Conservation (phyloP, 2,329 filamentous ascomycete genomes). For the Grosmannia serpens region DNA sequence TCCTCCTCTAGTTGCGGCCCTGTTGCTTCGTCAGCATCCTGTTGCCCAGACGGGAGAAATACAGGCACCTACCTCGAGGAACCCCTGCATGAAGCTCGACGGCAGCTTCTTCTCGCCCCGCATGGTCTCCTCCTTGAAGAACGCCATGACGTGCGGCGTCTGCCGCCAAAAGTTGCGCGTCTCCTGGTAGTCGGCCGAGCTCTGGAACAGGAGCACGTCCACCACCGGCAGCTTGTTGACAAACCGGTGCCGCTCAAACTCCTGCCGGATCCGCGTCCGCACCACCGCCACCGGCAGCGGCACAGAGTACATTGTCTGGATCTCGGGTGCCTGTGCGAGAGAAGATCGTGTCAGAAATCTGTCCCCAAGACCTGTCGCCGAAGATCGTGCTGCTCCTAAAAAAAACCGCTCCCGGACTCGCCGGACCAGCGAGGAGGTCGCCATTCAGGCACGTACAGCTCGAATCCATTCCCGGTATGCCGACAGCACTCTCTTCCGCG, state of each 20-base stretch:
- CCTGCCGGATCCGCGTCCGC: conserved; percentile 87
- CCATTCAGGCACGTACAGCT: conserved; percentile 55
- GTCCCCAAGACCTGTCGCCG: not conserved
- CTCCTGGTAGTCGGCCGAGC: conserved; percentile 93
- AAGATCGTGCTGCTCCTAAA: not conserved
- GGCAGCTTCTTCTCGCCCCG: conserved; percentile 70
- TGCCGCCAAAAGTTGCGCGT: conserved; percentile 99
- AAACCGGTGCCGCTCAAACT: conserved; percentile 92
- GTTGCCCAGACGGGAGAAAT: not conserved
- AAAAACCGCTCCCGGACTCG: not conserved
- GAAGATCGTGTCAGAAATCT: not conserved
- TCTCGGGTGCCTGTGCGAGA: conserved; percentile 67
- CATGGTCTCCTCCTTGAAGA: conserved; percentile 77
- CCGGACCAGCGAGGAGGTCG: not conserved
- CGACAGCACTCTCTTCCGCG: conserved; percentile 72
- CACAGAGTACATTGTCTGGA: conserved; percentile 94
- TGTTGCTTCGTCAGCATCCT: not conserved
- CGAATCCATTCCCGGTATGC: conserved; percentile 94
- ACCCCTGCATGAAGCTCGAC: conserved; percentile 83
- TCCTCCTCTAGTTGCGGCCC: not conserved
- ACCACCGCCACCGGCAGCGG: conserved; percentile 78
- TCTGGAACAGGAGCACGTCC: conserved; percentile 83
- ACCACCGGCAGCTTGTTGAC: conserved; percentile 81
- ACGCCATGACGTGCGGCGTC: conserved; percentile 87
- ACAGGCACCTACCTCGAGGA: conserved; percentile 62